Evolutionary conservation across 805 yeast genomes (phyloP).

Genomic region (Candida suzukii): DNA sequence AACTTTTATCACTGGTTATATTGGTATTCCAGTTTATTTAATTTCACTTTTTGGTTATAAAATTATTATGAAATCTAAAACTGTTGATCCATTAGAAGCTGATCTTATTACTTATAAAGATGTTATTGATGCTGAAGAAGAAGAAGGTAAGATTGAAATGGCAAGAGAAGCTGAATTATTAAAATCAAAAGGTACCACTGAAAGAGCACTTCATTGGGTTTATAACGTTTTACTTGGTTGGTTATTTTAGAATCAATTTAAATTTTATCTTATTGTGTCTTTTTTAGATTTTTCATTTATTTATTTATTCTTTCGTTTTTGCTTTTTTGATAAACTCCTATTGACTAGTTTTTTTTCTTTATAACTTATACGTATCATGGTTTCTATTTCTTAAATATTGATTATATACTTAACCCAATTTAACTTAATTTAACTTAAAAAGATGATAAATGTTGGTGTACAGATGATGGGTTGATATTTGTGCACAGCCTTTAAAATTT

Average conservation of each 20-base stretch:
- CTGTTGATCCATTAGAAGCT: slow-evolving; percentile 46
- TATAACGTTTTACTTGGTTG: slow-evolving; percentile 24
- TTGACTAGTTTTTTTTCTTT: too few species aligned
- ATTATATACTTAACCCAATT: too few species aligned
- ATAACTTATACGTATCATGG: too few species aligned
- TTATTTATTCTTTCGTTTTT: background rate
- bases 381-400: too few species aligned
- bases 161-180: background rate
- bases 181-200: slow-evolving; percentile 7
- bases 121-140: slow-evolving; percentile 47
- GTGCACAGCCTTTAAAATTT: too few species aligned
- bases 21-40: slow-evolving; percentile 62
- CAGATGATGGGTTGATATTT: too few species aligned
- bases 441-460: too few species aligned
- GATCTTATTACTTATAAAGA: slow-evolving; percentile 55
- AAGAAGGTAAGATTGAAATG: slow-evolving; percentile 15
- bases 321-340: too few species aligned
- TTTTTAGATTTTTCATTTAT: background rate
- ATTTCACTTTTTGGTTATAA: slow-evolving; percentile 54
- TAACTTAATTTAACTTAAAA: too few species aligned
- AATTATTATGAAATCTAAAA: slow-evolving; percentile 41
- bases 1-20: slow-evolving; percentile 70
- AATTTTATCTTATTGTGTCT: background rate
- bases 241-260: slow-evolving; percentile 12
- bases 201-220: slow-evolving; percentile 17